Conservation (phyloP, 2,329 filamentous ascomycete genomes). For the Aspergillus sp. region DNA sequence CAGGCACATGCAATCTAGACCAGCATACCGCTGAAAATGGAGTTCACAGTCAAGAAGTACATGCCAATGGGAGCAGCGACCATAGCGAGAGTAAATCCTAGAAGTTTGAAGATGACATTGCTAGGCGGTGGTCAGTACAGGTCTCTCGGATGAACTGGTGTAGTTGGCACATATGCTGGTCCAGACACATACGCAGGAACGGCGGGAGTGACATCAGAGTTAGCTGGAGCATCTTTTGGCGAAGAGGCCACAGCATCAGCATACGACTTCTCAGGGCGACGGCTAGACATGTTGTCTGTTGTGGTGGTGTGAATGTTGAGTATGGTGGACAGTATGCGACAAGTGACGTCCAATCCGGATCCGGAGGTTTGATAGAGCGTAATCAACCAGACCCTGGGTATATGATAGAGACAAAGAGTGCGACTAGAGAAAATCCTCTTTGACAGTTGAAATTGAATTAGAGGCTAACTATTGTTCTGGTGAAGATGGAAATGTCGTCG, state of each 20-base stretch:
- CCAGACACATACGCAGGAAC: slow-evolving; percentile 63
- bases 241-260: slow-evolving; percentile 25
- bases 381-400: no score
- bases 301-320: neutral
- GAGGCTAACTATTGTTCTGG: neutral
- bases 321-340: no score
- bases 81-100: slow-evolving; percentile 90
- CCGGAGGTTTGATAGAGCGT: no score
- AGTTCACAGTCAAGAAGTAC: slow-evolving; percentile 75
- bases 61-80: slow-evolving; percentile 76
- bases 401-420: no score
- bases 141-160: neutral
- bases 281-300: slow-evolving; percentile 25
- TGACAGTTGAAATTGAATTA: no score
- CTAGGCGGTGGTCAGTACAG: slow-evolving; percentile 25
- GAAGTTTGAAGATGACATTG: slow-evolving; percentile 80
- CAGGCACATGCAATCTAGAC: slow-evolving; percentile 1
- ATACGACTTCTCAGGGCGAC: slow-evolving; percentile 23
- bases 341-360: no score
- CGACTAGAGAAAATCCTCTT: no score
- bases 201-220: slow-evolving; percentile 71
- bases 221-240: slow-evolving; percentile 39
- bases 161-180: neutral
- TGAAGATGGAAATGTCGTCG: neutral
- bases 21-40: slow-evolving; percentile 65